Evolutionary conservation across 2,329 filamentous ascomycete species (phyloP).

Genomic region (Diaporthe helianthi): DNA sequence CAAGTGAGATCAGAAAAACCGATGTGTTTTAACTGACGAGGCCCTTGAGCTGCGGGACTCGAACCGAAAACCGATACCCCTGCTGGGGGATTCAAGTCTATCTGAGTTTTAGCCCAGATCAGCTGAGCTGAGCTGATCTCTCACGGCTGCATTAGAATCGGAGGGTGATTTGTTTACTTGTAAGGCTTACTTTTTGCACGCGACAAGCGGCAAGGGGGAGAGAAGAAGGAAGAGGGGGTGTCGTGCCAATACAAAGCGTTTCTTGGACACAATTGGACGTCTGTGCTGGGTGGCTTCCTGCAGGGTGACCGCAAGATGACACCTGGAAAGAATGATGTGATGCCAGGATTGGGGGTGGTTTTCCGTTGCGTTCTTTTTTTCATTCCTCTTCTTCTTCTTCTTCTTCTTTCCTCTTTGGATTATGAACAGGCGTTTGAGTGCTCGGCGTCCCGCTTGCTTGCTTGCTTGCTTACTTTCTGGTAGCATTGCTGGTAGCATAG

Average conservation of each 20-base stretch:
- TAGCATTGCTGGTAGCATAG: slow-evolving; percentile 11
- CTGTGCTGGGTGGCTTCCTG: slow-evolving; percentile 21
- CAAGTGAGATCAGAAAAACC: background rate
- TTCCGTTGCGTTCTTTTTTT: background rate
- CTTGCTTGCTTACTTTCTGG: background rate
- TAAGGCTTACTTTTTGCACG: slow-evolving; percentile 12
- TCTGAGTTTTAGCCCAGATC: background rate
- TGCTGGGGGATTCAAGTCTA: background rate
- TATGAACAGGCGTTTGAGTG: background rate
- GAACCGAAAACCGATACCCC: background rate
- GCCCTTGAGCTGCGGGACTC: no score
- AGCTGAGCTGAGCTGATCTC: slow-evolving; percentile 25
- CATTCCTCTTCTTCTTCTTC: background rate
- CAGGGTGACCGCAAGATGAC: slow-evolving; percentile 23
- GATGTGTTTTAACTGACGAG: background rate
- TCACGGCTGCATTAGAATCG: slow-evolving; percentile 5
- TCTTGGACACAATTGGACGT: slow-evolving; percentile 17
- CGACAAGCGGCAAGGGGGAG: background rate
- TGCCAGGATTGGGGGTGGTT: background rate
- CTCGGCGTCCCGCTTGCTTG: background rate
- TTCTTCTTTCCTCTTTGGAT: background rate
- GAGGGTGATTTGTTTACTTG: slow-evolving; percentile 16
- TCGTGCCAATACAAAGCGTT: slow-evolving; percentile 15
- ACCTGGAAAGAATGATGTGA: slow-evolving; percentile 20
- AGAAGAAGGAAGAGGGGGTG: slow-evolving; percentile 3